These are phyloP conservation scores for Echites panduratus DNA, from an alignment of 257 asterid species.

Conservation along the genomic window DNA sequence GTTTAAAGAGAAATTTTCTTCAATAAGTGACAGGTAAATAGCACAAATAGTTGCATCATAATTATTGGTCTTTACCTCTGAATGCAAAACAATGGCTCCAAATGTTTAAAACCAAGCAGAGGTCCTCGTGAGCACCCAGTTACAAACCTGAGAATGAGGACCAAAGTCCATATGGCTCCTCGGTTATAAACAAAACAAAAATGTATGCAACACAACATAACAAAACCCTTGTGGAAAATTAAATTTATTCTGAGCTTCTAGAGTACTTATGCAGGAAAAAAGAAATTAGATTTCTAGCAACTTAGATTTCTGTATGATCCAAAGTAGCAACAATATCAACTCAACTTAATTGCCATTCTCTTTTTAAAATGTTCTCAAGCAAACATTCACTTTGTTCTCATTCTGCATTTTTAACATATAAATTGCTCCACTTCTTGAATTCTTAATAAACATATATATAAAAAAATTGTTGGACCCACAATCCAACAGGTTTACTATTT, in stretches of 20 bases:
- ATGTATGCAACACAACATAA: background rate
- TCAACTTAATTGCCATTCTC: background rate
- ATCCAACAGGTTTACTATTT: background rate
- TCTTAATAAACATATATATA: background rate
- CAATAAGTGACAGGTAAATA: background rate
- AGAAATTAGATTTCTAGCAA: background rate
- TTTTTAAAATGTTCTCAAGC: background rate
- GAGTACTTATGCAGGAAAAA: background rate
- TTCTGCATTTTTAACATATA: background rate
- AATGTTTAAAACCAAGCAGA: constrained; percentile 79
- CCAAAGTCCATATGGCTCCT: background rate
- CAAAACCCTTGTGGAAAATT: background rate
- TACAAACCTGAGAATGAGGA: constrained; percentile 52
- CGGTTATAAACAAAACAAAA: background rate
- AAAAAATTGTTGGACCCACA: background rate
- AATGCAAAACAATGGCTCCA: constrained; percentile 92
- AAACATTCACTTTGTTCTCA: background rate
- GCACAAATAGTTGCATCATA: background rate
- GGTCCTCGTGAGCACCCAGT: constrained; percentile 99
- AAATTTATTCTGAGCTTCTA: background rate
- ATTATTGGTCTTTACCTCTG: constrained; percentile 48
- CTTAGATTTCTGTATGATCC: background rate
- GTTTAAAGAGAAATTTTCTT: constrained; percentile 3
- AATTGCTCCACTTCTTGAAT: background rate
- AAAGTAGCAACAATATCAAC: background rate